Evolutionary conservation across 1,284 basidiomycete species (phyloP).

Genomic region (Marasmius tenuissimus): DNA sequence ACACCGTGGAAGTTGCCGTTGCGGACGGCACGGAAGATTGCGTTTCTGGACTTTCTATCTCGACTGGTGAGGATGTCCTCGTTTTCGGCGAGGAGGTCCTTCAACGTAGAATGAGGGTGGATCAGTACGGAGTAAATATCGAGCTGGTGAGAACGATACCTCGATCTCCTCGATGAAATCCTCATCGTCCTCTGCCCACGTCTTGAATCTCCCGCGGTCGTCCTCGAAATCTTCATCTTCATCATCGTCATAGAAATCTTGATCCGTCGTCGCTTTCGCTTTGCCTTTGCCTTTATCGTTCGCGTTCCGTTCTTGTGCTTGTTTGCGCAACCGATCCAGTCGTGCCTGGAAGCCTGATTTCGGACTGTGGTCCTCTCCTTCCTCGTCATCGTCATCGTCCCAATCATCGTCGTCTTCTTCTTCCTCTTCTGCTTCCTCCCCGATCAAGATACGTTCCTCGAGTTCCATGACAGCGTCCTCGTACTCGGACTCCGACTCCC

Average conservation of each 20-base stretch:
- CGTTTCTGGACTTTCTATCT: slow-evolving; percentile 53
- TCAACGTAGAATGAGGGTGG: slow-evolving; percentile 3
- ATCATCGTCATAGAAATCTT: slow-evolving; percentile 51
- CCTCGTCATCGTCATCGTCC: slow-evolving; percentile 25
- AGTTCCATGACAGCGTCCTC: slow-evolving; percentile 38
- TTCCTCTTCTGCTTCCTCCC: slow-evolving; percentile 40
- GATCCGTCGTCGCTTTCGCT: slow-evolving; percentile 13
- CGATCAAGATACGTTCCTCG: slow-evolving; percentile 35
- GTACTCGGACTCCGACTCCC: slow-evolving; percentile 26
- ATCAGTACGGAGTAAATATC: not conserved
- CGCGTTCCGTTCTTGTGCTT: slow-evolving; percentile 13
- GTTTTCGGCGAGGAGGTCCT: slow-evolving; percentile 49
- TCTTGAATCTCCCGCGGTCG: slow-evolving; percentile 21
- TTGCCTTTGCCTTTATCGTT: slow-evolving; percentile 4
- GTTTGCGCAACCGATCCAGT: slow-evolving; percentile 42
- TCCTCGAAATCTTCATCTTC: slow-evolving; percentile 34
- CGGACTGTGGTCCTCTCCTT: slow-evolving; percentile 48
- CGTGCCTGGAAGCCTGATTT: slow-evolving; percentile 53
- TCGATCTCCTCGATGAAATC: slow-evolving; percentile 62
- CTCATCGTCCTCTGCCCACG: slow-evolving; percentile 67
- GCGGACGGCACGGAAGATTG: slow-evolving; percentile 62
- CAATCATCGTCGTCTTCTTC: slow-evolving; percentile 28
- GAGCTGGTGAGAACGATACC: slow-evolving; percentile 35
- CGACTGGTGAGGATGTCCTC: slow-evolving; percentile 48
- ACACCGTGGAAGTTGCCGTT: slow-evolving; percentile 38